Evolutionary conservation across 148 eudicot species (phyloP).

Genomic region (Vaccinium corymbosum): DNA sequence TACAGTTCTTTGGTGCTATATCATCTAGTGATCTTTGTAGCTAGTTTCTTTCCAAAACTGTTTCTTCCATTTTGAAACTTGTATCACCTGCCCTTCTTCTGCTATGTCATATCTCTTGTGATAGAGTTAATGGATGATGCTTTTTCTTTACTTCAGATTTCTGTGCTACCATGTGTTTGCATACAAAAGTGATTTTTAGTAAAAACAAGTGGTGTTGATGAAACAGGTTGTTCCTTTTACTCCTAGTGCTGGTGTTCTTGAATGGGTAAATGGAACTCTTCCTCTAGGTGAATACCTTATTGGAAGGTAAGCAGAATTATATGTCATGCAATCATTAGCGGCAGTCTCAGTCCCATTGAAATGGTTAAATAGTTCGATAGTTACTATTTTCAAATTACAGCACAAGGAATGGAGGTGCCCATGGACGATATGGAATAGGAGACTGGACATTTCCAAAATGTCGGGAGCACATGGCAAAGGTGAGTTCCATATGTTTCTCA

Average conservation of each 20-base stretch:
- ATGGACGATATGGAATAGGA: slow-evolving; percentile 87
- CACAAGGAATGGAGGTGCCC: slow-evolving; percentile 94
- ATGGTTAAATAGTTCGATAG: slow-evolving; percentile 3
- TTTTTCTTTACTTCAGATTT: slow-evolving; percentile 1
- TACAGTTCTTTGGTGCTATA: background rate
- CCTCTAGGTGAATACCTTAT: slow-evolving; percentile 95
- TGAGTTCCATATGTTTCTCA: slow-evolving; percentile 27
- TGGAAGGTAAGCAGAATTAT: slow-evolving; percentile 63
- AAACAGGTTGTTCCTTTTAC: slow-evolving; percentile 95
- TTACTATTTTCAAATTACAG: slow-evolving; percentile 33
- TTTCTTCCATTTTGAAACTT: background rate
- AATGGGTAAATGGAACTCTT: slow-evolving; percentile 97
- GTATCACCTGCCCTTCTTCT: slow-evolving; percentile 5
- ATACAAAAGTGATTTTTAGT: background rate
- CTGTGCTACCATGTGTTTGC: background rate
- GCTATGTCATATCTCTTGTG: background rate
- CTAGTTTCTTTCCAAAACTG: background rate
- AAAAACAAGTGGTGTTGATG: background rate
- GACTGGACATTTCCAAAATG: slow-evolving; percentile 95
- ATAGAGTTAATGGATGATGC: slow-evolving; percentile 7
- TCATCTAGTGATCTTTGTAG: background rate
- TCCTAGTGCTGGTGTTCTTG: slow-evolving; percentile 98
- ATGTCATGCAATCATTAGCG: slow-evolving; percentile 10
- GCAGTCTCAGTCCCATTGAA: background rate
- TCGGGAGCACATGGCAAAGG: slow-evolving; percentile 85